Percentiles rank a stretch among this genome's conserved stretches.
Evolutionary conservation across 305 asterid genomes (phyloP).

Genomic region (Plantago lanceolata): DNA sequence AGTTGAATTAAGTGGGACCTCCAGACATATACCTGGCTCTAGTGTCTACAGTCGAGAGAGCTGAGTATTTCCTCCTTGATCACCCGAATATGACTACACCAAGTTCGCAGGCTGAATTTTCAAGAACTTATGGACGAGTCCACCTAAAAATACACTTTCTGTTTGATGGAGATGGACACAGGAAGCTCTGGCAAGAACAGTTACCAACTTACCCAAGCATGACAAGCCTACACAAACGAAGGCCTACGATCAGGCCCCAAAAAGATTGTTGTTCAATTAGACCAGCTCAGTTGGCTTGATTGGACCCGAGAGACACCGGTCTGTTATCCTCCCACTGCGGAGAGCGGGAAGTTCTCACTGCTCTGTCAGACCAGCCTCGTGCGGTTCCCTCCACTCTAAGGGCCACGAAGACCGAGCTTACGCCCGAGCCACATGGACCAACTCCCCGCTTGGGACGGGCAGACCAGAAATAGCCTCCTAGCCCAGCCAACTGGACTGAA

Average conservation of each 20-base stretch:
- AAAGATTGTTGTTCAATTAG: conserved; percentile 1
- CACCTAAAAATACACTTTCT: background rate
- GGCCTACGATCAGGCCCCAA: background rate
- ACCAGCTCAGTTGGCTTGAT: background rate
- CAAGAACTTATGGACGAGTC: conserved; percentile 1
- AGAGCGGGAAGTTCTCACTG: too few species aligned
- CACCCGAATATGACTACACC: background rate
- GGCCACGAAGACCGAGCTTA: background rate
- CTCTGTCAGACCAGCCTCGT: conserved; percentile 1
- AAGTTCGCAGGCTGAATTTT: background rate
- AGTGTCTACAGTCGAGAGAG: background rate
- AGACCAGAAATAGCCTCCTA: background rate
- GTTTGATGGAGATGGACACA: background rate
- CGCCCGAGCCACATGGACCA: conserved; percentile 1
- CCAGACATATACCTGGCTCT: too few species aligned
- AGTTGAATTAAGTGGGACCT: conserved; percentile 5
- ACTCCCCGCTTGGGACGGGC: conserved; percentile 2
- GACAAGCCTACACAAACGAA: too few species aligned
- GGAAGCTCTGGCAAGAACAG: background rate
- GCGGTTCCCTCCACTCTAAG: background rate
- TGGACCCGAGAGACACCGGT: background rate
- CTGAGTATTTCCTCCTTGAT: conserved; percentile 1
- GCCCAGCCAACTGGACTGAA: background rate
- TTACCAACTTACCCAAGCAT: background rate
- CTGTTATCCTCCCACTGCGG: background rate